phyloP scores from a whole-genome alignment of 2,329 filamentous ascomycete species.

The Verticillium nubilum region DNA sequence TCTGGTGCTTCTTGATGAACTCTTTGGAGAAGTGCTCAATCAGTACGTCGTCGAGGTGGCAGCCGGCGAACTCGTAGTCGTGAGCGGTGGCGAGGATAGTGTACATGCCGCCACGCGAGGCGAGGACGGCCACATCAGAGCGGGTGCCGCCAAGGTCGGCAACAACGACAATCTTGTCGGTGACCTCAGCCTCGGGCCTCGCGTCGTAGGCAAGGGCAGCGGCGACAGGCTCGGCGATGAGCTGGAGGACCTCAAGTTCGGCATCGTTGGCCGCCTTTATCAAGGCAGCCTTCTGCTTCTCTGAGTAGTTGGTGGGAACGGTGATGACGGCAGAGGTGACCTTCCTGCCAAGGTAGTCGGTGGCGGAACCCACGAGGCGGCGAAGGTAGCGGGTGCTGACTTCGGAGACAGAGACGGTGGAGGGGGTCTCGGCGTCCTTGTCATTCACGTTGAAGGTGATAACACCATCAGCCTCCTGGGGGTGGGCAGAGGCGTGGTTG shows the following conservation, averaged over 20 bases:
- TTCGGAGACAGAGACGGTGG: constrained; percentile 71
- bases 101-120: constrained; percentile 92
- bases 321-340: constrained; percentile 95
- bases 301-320: constrained; percentile 87
- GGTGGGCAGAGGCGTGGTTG: constrained; percentile 89
- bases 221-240: constrained; percentile 86
- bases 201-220: constrained; percentile 90
- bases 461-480: constrained; percentile 64
- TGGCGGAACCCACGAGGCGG: constrained; percentile 75
- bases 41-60: constrained; percentile 80
- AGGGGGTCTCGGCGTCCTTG: constrained; percentile 57
- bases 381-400: constrained; percentile 79
- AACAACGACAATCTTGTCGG: constrained; percentile 88
- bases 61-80: constrained; percentile 90
- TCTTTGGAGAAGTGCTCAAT: constrained; percentile 98
- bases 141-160: constrained; percentile 90
- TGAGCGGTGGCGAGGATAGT: constrained; percentile 89
- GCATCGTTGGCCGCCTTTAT: constrained; percentile 72
- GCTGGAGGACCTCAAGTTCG: constrained; percentile 83
- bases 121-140: constrained; percentile 85
- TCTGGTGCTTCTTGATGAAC: constrained; percentile 94
- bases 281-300: constrained; percentile 79
- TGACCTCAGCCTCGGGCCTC: constrained; percentile 63
- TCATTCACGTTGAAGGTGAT: constrained; percentile 84
- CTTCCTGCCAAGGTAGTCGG: constrained; percentile 86